Base-by-base conservation (phyloP, 768 basidiomycete species). In the Cubamyces sp. region DNA sequence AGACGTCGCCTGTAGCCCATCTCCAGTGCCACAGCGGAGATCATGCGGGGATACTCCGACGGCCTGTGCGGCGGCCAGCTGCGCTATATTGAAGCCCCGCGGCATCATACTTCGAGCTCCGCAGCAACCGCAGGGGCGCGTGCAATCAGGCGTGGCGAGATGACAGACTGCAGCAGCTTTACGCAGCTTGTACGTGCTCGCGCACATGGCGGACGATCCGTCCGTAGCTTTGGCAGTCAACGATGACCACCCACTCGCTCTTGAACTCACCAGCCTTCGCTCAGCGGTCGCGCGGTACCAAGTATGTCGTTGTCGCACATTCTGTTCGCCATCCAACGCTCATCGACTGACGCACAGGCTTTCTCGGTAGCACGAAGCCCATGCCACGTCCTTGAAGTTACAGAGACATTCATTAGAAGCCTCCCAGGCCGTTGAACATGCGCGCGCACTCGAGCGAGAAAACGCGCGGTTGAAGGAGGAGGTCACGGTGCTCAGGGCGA, bases 281-380 rank as follows among this genome's bases (percentile, higher is more conserved):
- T 64, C 70, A 0, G 74, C 76, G 1, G 70, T 76, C 23, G 62
- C 67, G 30, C 72, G 73, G 12, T 78, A 77, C 57, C 77, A 78
- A 75, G 77, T 75, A 49, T 48, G 56, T 49, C 43, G 7, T 61
- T 40, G 14, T 43, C 61, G 37, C 45, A 18, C 56, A 47, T 59
- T 39, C 12, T 41, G 48, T 54, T 42, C 53, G 23, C 39, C 42
- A 48, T 48, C 26, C 34, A 40, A 49, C 58, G 54, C 68, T 65
- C 65, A 68, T 70, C 60, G 65, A 57, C 73, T 71, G 58, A 72
- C 68, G 63, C 43, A 42, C 60, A 68, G 69, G 68, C 67, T 64
- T 66, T 54, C 51, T 65, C 61, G 61, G 53, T 57, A 91, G 90
- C 85, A 90, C 73, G 90, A 91, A 75, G 84, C 87, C 5, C 84